Conservation (phyloP, 148 eudicot species). For the Pharnaceum exiguum region DNA sequence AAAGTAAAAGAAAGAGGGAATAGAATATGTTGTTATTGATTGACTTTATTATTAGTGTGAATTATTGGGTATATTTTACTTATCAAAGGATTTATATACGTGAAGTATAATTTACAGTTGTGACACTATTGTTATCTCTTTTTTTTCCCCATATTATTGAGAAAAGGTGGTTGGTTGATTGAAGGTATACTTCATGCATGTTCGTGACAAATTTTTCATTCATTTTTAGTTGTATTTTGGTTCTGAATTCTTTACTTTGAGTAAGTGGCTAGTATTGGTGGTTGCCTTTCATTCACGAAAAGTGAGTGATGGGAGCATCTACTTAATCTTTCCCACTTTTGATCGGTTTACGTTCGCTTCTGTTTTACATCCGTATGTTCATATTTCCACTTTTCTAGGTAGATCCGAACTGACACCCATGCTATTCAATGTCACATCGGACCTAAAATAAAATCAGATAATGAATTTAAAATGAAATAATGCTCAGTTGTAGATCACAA, state of each 20-base stretch:
- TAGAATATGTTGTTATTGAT: conserved; percentile 19
- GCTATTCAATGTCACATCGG: too few relatives aligned
- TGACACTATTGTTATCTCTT: not conserved
- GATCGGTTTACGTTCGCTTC: conserved; percentile 16
- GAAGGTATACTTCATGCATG: too few relatives aligned
- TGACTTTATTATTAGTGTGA: conserved; percentile 11
- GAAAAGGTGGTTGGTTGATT: not conserved
- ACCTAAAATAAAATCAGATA: too few relatives aligned
- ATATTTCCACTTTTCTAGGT: not conserved
- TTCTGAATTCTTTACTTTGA: conserved; percentile 25
- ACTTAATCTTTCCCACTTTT: conserved; percentile 15
- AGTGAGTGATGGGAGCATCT: conserved; percentile 24
- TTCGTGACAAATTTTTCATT: too few relatives aligned
- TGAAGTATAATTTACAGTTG: not conserved
- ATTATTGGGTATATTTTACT: conserved; percentile 8
- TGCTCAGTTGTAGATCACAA: too few relatives aligned
- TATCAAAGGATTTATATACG: conserved; percentile 6
- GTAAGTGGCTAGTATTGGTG: conserved; percentile 34
- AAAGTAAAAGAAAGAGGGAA: not conserved
- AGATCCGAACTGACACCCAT: too few relatives aligned
- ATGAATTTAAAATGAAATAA: too few relatives aligned
- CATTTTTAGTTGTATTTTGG: not conserved
- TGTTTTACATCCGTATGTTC: conserved; percentile 6
- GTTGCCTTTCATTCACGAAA: conserved; percentile 41
- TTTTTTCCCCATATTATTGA: not conserved